phyloP scores from a whole-genome alignment of 1,284 basidiomycete species.

The Mycena sp. region DNA sequence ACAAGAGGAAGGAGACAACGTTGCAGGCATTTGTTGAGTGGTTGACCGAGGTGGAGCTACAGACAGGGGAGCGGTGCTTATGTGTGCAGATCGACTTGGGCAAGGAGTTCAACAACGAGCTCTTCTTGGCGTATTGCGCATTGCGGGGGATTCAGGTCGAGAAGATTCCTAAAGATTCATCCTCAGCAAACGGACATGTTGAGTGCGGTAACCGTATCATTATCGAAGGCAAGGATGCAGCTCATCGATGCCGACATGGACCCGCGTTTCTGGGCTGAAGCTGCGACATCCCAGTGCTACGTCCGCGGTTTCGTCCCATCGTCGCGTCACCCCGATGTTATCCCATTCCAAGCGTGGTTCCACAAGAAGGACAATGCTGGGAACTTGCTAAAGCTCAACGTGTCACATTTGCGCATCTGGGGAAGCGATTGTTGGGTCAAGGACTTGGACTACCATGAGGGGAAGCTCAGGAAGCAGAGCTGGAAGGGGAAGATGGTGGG shows the following conservation, averaged over 20 bases:
- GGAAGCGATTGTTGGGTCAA: slow-evolving; percentile 14
- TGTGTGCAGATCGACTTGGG: slow-evolving; percentile 21
- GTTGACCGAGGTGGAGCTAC: slow-evolving; percentile 21
- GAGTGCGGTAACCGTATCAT: slow-evolving; percentile 9
- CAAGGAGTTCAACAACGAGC: slow-evolving; percentile 19
- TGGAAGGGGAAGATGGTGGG: slow-evolving; percentile 14
- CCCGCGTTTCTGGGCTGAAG: slow-evolving; percentile 1
- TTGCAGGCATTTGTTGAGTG: slow-evolving; percentile 21
- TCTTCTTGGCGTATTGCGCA: slow-evolving; percentile 3
- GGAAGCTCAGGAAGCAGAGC: slow-evolving; percentile 11
- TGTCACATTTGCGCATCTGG: slow-evolving; percentile 27
- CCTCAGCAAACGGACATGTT: not conserved
- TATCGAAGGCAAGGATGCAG: not conserved
- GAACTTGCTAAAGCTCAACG: slow-evolving; percentile 15
- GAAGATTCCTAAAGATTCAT: slow-evolving; percentile 22
- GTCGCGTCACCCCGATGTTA: not conserved
- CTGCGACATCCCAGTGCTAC: slow-evolving; percentile 6
- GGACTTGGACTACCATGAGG: slow-evolving; percentile 5
- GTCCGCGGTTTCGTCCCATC: slow-evolving; percentile 17
- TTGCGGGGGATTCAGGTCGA: slow-evolving; percentile 22
- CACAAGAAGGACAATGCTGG: not conserved
- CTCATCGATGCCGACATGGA: not conserved
- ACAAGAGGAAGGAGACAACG: slow-evolving; percentile 28
- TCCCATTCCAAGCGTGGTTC: slow-evolving; percentile 1
- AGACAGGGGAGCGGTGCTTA: slow-evolving; percentile 26